Base-by-base conservation (phyloP, 228 moss, liverwort and hornwort species). In the Sphagnum fallax region DNA sequence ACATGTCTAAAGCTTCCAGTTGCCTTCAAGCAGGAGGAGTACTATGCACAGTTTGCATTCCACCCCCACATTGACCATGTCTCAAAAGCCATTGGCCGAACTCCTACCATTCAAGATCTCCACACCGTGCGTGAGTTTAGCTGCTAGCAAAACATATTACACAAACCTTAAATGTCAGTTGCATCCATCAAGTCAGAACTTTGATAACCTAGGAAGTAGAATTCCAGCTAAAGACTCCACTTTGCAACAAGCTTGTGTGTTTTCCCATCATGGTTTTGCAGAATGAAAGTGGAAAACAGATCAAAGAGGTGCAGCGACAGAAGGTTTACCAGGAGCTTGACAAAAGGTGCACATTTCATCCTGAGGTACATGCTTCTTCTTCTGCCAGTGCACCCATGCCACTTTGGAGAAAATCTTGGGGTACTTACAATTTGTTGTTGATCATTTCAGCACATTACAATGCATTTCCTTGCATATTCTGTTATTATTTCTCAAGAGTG, bases 11-110 rank as follows among this genome's bases (percentile, higher is more conserved):
- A 76, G 67, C 70, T 65, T 79, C 51, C 12, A 6, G 32, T 32
- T 32, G 32, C 16, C 76, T 75, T 70, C 75, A 71, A 78, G 66
- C 89, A 96, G 96, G 86, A 93, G 67, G 88, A 89, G 16, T 92
- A 91, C 72, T 89, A 92, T 58, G 86, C 93, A 61, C 92, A 96
- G 68, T 96, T 92, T 74, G 77, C 78, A 68, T 92, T 88, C 76
- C 91, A 85, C 47, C 93, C 93, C 71, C 79, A 84, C 71, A 91
- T 96, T 52, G 89, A 96, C 65, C 80, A 92, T 71, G 91, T 80
- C 51, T 96, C 96, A 5, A 82, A 83, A 61, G 68, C 86, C 53
- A 72, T 96, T 16, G 96, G 96, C 65, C 86, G 91, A 75, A 68
- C 82, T 57, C 79, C 93, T 61, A 79, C 88, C 51, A 62, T 88